Conservation (phyloP, 2,329 filamentous ascomycete genomes). For the Exophiala dermatitidis region DNA sequence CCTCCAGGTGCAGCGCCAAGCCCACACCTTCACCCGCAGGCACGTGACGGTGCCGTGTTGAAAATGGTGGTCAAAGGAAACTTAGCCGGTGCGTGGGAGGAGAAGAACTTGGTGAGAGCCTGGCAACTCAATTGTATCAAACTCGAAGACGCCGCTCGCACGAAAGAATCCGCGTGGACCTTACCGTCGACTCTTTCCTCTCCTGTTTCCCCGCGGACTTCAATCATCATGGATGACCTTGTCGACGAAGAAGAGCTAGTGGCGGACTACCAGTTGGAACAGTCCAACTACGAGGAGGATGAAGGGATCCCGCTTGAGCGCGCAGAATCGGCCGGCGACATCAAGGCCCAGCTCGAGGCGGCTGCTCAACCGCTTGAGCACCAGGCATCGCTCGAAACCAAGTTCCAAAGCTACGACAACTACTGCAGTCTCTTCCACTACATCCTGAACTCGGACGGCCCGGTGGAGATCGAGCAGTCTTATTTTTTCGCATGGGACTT, state of each 20-base stretch:
- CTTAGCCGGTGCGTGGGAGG: not conserved
- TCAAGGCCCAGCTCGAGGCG: conserved; percentile 83
- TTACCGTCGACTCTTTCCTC: not conserved
- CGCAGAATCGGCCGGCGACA: conserved; percentile 69
- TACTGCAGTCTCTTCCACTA: conserved; percentile 99
- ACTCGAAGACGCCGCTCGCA: no score
- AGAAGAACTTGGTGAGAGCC: not conserved
- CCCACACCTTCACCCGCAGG: not conserved
- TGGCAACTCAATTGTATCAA: no score
- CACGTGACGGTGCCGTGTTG: not conserved
- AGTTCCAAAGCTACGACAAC: conserved; percentile 97
- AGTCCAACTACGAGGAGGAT: conserved; percentile 88
- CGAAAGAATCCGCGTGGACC: no score
- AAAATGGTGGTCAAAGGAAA: not conserved
- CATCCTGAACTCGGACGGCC: conserved; percentile 98
- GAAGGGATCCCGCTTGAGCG: conserved; percentile 59
- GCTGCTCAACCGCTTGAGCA: conserved; percentile 94
- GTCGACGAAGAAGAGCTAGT: conserved; percentile 93
- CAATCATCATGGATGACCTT: conserved; percentile 63
- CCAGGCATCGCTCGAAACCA: conserved; percentile 88
- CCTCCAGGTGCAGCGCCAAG: not conserved
- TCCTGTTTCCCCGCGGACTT: conserved; percentile 5
- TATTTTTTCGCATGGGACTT: conserved; percentile 99
- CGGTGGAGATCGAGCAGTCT: conserved; percentile 90
- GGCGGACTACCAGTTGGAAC: conserved; percentile 82